Percentiles rank a stretch among this genome's conserved stretches.
These are phyloP conservation scores for Paracamarosporium sp. DNA, from an alignment of 2,329 filamentous ascomycete species.

Conservation along the genomic window DNA sequence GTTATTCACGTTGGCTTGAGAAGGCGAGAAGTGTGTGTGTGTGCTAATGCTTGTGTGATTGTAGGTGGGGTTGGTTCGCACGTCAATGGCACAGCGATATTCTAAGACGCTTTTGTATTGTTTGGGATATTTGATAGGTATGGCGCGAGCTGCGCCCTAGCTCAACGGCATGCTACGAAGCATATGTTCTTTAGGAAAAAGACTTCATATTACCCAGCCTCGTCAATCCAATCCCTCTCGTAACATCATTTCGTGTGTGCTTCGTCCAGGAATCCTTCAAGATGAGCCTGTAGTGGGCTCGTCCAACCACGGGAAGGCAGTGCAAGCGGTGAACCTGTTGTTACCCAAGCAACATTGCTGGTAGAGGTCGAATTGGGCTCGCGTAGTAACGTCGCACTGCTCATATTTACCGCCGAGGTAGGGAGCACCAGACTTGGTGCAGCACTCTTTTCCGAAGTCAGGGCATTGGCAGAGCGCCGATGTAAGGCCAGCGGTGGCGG, in stretches of 20 bases:
- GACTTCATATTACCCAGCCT: no score
- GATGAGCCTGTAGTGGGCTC: not conserved
- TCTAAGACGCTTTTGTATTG: conserved; percentile 7
- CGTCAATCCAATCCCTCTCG: not conserved
- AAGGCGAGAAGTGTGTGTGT: not conserved
- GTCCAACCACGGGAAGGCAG: not conserved
- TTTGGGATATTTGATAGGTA: not conserved
- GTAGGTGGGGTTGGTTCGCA: conserved; percentile 51
- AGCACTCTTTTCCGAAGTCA: not conserved
- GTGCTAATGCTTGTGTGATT: not conserved
- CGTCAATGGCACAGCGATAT: conserved; percentile 52
- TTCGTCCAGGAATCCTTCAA: not conserved
- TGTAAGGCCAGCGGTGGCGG: not conserved
- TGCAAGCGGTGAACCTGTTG: not conserved
- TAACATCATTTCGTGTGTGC: not conserved
- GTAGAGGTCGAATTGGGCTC: not conserved
- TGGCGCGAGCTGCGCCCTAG: not conserved
- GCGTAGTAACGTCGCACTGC: not conserved
- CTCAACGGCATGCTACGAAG: no score
- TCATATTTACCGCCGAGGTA: not conserved
- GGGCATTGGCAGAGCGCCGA: not conserved
- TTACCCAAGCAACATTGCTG: not conserved
- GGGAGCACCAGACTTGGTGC: not conserved
- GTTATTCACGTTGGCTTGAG: not conserved
- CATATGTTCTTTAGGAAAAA: not conserved